These are phyloP conservation scores for Trichoderma atrobrunneum DNA, from an alignment of 2,329 filamentous ascomycete species.

Conservation along the genomic window DNA sequence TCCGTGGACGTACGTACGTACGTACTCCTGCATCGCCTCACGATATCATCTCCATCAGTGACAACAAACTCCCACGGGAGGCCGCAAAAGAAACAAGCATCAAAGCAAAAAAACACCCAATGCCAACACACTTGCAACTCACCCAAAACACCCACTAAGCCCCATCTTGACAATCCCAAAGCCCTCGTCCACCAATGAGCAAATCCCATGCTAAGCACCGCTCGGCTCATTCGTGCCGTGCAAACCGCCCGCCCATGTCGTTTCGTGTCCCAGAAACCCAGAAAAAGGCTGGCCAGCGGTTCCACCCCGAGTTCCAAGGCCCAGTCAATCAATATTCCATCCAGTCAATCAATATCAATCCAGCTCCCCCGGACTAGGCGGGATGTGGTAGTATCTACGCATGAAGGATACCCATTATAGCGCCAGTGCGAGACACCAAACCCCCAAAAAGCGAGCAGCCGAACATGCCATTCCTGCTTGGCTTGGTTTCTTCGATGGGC, in stretches of 20 bases:
- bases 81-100: not conserved
- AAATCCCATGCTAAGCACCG: not conserved
- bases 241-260: conserved; percentile 15
- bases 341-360: not conserved
- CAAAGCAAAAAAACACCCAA: not conserved
- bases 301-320: not conserved
- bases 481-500: no score
- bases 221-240: conserved; percentile 18
- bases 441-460: no score
- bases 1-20: not conserved
- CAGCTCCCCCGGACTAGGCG: not conserved
- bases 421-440: not conserved
- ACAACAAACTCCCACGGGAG: not conserved
- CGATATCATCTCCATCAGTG: not conserved
- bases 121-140: not conserved
- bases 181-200: conserved; percentile 7
- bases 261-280: not conserved
- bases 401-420: not conserved
- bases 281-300: not conserved
- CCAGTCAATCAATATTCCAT: not conserved
- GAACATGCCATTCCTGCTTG: no score
- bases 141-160: not conserved
- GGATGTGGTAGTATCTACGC: not conserved
- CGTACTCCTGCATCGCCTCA: not conserved
- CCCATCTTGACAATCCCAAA: not conserved